A percentile compares a stretch with the other conserved stretches of the same genome.
phyloP scores from a whole-genome alignment of 1,139 yeast genomes.

The Citeromyces hawaiiensis region DNA sequence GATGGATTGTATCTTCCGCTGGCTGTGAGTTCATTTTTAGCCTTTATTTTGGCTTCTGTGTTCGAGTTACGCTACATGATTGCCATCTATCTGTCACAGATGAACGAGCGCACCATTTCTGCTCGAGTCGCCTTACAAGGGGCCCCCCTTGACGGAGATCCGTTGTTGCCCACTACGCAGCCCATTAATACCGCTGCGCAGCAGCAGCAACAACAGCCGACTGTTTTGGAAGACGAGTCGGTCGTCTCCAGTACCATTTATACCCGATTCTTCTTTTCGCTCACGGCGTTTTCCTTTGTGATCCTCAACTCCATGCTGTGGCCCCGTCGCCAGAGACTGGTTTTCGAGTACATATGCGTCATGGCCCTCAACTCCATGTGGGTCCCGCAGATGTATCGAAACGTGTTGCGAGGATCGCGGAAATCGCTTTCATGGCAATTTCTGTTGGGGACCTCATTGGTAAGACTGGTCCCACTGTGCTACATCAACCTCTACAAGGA shows the following conservation, averaged over 20 bases:
- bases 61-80: conserved; percentile 72
- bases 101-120: conserved; percentile 54
- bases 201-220: conserved; percentile 1
- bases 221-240: conserved; percentile 29
- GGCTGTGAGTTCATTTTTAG: conserved; percentile 56
- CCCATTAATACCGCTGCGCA: conserved; percentile 2
- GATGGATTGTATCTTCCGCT: conserved; percentile 51
- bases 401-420: conserved; percentile 61
- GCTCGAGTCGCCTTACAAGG: conserved; percentile 52
- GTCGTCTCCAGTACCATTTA: conserved; percentile 47
- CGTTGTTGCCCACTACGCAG: conserved; percentile 3
- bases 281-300: conserved; percentile 47
- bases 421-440: conserved; percentile 59
- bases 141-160: conserved; percentile 18
- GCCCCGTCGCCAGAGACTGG: conserved; percentile 42
- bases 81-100: conserved; percentile 57
- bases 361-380: conserved; percentile 57
- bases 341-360: conserved; percentile 44
- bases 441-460: conserved; percentile 47
- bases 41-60: conserved; percentile 57
- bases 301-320: conserved; percentile 47
- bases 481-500: conserved; percentile 39
- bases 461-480: conserved; percentile 51
- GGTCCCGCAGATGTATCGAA: conserved; percentile 84
- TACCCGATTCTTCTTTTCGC: conserved; percentile 44